phyloP scores from a whole-genome alignment of 805 yeast genomes.

The Candida sanyiensis region DNA sequence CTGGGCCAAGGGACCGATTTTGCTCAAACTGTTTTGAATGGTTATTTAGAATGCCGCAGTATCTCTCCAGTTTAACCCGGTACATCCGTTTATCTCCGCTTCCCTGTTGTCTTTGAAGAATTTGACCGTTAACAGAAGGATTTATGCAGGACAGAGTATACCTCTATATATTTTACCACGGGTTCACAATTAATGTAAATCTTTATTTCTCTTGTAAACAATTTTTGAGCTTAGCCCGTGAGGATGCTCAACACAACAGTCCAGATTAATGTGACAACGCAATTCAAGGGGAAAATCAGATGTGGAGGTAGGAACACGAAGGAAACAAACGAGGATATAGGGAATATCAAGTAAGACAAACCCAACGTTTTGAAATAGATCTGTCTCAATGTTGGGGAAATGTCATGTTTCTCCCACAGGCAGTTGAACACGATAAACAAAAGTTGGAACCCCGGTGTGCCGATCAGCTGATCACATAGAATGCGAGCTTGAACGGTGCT shows the following conservation, averaged over 20 bases:
- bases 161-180: too few species aligned
- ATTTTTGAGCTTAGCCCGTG: too few species aligned
- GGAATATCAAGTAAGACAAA: conserved; percentile 54
- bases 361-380: conserved; percentile 44
- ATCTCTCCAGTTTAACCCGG: too few species aligned
- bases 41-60: too few species aligned
- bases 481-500: conserved; percentile 36
- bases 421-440: conserved; percentile 42
- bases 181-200: too few species aligned
- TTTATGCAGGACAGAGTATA: too few species aligned
- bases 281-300: conserved; percentile 54
- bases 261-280: conserved; percentile 52
- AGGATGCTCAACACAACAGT: conserved; percentile 43
- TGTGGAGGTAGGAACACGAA: conserved; percentile 44
- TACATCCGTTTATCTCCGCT: too few species aligned
- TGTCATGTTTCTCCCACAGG: conserved; percentile 49
- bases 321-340: conserved; percentile 45
- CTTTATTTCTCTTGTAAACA: too few species aligned
- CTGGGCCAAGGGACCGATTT: conserved; percentile 49
- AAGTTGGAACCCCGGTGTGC: conserved; percentile 50
- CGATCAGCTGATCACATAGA: conserved; percentile 47
- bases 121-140: too few species aligned
- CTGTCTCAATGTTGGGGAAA: conserved; percentile 28
- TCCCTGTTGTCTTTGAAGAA: too few species aligned
- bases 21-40: too few species aligned